These are phyloP conservation scores for Tylopilus cervinicoccineus DNA, from an alignment of 768 basidiomycete genomes.

Conservation along the genomic window DNA sequence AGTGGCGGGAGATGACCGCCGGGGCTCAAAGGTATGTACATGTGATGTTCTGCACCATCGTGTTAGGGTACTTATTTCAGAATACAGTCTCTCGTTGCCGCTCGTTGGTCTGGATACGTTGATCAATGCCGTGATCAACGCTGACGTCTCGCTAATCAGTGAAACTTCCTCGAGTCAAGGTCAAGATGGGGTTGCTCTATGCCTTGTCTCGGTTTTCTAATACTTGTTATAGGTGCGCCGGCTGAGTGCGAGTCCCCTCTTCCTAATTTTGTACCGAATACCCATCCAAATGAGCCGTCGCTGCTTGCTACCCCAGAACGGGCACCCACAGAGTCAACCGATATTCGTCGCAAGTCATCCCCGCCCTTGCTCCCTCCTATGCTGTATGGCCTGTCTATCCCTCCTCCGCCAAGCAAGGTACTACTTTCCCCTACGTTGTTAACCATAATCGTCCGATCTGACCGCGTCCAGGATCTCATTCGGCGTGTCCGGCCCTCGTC, in stretches of 20 bases:
- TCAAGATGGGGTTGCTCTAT: conserved; percentile 1
- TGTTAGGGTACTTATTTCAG: conserved; percentile 4
- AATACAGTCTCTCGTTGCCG: conserved; percentile 36
- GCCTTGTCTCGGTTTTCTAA: neutral
- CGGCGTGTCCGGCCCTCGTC: conserved; percentile 21
- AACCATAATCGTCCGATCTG: neutral
- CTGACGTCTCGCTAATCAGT: conserved; percentile 33
- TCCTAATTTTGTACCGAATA: conserved; percentile 51
- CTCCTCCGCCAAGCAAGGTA: conserved; percentile 27
- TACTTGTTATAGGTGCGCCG: neutral
- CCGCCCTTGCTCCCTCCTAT: conserved; percentile 21
- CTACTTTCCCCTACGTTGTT: neutral
- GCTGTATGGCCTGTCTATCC: conserved; percentile 15
- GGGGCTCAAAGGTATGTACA: conserved; percentile 58
- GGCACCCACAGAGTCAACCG: conserved; percentile 15
- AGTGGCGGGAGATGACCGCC: conserved; percentile 49
- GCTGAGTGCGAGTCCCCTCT: conserved; percentile 33
- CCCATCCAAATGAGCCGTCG: conserved; percentile 49
- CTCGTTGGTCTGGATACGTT: conserved; percentile 47
- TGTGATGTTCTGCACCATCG: neutral
- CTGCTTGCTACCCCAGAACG: conserved; percentile 20
- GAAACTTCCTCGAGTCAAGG: conserved; percentile 20
- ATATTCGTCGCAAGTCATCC: conserved; percentile 2
- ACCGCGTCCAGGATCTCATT: conserved; percentile 19
- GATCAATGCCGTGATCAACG: conserved; percentile 44